Evolutionary conservation across 1,139 yeast genomes (phyloP).

Genomic region (Entelexis sorbosivorans): DNA sequence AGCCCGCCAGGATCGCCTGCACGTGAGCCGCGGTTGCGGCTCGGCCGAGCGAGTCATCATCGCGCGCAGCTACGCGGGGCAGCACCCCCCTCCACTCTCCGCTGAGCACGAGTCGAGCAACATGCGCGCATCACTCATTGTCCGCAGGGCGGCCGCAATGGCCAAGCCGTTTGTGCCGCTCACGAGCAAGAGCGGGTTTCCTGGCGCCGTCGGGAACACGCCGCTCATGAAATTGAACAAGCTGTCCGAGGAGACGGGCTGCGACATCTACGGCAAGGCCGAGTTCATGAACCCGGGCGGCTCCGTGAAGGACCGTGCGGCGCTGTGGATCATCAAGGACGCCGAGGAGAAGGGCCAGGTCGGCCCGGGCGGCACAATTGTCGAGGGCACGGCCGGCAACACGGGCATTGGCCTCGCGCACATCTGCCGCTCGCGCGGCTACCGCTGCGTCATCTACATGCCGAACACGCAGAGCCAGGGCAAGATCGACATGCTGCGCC

Average conservation of each 20-base stretch:
- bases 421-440: conserved; percentile 72
- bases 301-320: conserved; percentile 85
- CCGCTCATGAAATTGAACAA: conserved; percentile 60
- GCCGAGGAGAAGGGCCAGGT: conserved; percentile 65
- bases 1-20: no score
- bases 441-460: conserved; percentile 77
- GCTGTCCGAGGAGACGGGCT: conserved; percentile 50
- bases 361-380: conserved; percentile 58
- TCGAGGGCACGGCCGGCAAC: conserved; percentile 68
- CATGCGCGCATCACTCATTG: conserved; percentile 9
- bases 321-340: conserved; percentile 61
- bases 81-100: not conserved
- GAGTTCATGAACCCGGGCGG: conserved; percentile 95
- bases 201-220: conserved; percentile 78
- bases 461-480: conserved; percentile 77
- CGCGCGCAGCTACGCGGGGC: no score
- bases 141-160: conserved; percentile 12
- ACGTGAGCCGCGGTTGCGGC: not conserved
- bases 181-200: conserved; percentile 50
- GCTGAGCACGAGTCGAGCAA: not conserved
- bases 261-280: conserved; percentile 79
- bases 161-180: conserved; percentile 47
- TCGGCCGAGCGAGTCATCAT: not conserved
- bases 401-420: conserved; percentile 89
- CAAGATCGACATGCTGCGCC: conserved; percentile 59